Base-by-base conservation (phyloP, 1,284 basidiomycete species). In the Peniophora sp. region DNA sequence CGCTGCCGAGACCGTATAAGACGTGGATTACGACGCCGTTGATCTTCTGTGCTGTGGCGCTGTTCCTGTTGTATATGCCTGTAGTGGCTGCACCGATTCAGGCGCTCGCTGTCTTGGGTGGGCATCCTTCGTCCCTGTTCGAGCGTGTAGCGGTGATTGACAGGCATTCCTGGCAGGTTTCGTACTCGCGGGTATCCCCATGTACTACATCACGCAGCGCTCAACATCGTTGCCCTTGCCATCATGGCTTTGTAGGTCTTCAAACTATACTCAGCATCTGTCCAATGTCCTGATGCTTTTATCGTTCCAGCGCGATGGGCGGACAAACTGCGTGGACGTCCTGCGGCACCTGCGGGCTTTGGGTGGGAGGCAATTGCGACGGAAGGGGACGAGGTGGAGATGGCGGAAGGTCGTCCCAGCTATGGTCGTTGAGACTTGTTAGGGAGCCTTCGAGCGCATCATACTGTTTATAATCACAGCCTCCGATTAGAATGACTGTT, bases 21-120 rank as follows among this genome's bases (percentile, higher is more conserved):
- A 90, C 93, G 1, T 97, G 85, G 84, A 84, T 98, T 32, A 77
- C 81, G 17, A 98, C 95, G 0, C 96, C 96, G 0, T 73, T 99
- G 25, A 81, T 79, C 3, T 99, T 99, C 67, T 96, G 94, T 58
- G 84, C 79, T 6, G 92, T 93, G 61, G 92, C 94, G 1, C 70
- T 97, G 53, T 98, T 98, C 69, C 73, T 99, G 48, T 72, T 99
- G 3, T 85, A 89, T 59, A 97, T 99, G 92, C 95, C 95, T 2
- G 78, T 97, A 49, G 89, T 97, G 53, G 93, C 93, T 2, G 94
- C 95, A 14, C 97, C 96, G 1, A 68, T 88, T 22, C 89, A 97
- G 65, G 92, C 93, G 0, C 66, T 90, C 2, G 84, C 92, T 1
- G 93, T 93, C 2, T 77, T 95, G 53, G 83, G 92, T 94, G 58